Percentiles rank a stretch among this genome's conserved stretches.
phyloP scores from a whole-genome alignment of 192 early-diverging fungal species.

The Cladochytrium replicatum region DNA sequence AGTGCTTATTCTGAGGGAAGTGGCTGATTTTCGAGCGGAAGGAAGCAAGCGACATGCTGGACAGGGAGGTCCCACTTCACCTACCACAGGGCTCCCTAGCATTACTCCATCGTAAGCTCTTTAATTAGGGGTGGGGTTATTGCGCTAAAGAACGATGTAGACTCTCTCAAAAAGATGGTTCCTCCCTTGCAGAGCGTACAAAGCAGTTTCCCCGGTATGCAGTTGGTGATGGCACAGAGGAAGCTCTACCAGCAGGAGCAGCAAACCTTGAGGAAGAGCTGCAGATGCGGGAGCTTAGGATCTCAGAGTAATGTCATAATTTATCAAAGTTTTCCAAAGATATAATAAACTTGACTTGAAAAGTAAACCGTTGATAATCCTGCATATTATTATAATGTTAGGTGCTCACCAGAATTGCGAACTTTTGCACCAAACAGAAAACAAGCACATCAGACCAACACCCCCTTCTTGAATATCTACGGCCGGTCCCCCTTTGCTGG shows the following conservation, averaged over 20 bases:
- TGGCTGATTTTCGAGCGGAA: constrained; percentile 21
- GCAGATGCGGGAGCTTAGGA: constrained; percentile 14
- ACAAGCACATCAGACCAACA: no score
- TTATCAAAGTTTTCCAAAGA: no score
- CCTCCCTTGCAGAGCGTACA: constrained; percentile 13
- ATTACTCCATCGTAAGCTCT: constrained; percentile 8
- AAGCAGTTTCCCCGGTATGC: constrained; percentile 4
- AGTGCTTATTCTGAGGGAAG: constrained; percentile 39
- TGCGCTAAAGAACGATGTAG: neutral
- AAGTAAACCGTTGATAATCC: no score
- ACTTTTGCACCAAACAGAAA: no score
- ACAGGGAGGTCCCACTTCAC: constrained; percentile 1
- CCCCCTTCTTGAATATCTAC: no score
- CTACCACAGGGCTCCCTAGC: no score
- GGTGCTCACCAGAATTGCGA: no score
- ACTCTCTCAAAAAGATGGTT: constrained; percentile 4
- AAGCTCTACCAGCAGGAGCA: constrained; percentile 12
- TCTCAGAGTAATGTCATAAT: constrained; percentile 2
- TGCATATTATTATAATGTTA: no score
- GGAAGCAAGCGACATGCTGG: neutral
- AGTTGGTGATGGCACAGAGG: constrained; percentile 7
- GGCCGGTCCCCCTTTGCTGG: no score
- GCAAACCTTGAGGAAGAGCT: constrained; percentile 30
- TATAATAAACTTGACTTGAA: no score
- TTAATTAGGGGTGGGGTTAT: neutral